Evolutionary conservation across 202 grass and related monocot genomes (phyloP).

Genomic region (Carex sylvatica): DNA sequence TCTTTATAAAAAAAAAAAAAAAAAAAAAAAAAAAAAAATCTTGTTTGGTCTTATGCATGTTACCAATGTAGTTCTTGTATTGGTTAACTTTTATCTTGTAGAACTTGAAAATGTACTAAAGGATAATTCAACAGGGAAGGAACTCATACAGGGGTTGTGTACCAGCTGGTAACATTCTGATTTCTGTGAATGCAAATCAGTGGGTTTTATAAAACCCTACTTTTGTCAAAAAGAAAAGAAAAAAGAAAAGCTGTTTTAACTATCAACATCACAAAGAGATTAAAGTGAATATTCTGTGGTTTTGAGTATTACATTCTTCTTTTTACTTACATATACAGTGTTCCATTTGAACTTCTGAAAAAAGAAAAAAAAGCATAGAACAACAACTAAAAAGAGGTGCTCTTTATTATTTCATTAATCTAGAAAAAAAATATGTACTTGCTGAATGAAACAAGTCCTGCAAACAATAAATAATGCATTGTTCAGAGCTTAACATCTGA

Average conservation of each 20-base stretch:
- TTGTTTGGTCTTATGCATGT: no score
- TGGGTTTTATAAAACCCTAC: no score
- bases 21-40: no score
- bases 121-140: no score
- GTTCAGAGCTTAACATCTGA: not conserved
- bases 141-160: no score
- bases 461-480: slow-evolving; percentile 3
- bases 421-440: slow-evolving; percentile 6
- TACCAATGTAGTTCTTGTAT: no score
- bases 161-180: no score
- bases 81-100: no score
- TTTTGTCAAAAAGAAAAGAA: not conserved
- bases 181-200: no score
- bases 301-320: slow-evolving; percentile 5
- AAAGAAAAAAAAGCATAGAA: not conserved
- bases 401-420: slow-evolving; percentile 4
- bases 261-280: not conserved
- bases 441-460: slow-evolving; percentile 3
- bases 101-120: no score
- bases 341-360: not conserved
- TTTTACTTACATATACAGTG: slow-evolving; percentile 4
- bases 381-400: not conserved
- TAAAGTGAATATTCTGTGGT: not conserved
- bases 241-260: not conserved
- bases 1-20: no score